Percentiles rank a stretch among this genome's conserved stretches.
Conservation (phyloP, 2,329 filamentous ascomycete species). For the Neofusicoccum laricinum region DNA sequence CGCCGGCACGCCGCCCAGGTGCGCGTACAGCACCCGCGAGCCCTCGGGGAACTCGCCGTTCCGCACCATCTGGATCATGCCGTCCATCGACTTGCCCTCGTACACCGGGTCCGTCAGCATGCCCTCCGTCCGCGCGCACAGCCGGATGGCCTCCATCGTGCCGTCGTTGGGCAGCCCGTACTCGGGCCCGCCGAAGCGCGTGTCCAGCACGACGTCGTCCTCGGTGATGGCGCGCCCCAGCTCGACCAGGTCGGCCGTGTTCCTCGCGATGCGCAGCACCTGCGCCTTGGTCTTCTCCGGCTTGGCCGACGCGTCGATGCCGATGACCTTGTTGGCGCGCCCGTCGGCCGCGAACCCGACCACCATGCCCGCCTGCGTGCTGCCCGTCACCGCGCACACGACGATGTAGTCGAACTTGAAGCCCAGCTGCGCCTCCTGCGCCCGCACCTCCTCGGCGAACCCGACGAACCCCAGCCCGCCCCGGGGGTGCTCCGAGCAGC, state of each 20-base stretch:
- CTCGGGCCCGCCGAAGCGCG: conserved; percentile 62
- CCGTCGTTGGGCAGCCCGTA: conserved; percentile 66
- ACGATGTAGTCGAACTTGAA: conserved; percentile 65
- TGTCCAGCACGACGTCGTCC: conserved; percentile 62
- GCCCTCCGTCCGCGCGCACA: conserved; percentile 65
- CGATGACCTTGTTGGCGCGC: conserved; percentile 52
- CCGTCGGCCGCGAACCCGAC: conserved; percentile 62
- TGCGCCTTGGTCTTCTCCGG: conserved; percentile 62
- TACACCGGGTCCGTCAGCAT: conserved; percentile 76
- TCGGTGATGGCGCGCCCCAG: conserved; percentile 60
- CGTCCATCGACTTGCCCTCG: conserved; percentile 71
- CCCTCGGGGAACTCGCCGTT: conserved; percentile 60
- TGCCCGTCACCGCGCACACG: conserved; percentile 69
- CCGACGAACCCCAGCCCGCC: conserved; percentile 67
- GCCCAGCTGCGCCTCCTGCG: conserved; percentile 59
- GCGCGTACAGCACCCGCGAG: conserved; percentile 66
- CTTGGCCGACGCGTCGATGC: conserved; percentile 64
- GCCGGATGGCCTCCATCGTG: conserved; percentile 67
- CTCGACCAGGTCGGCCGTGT: conserved; percentile 63
- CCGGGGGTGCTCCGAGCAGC: conserved; percentile 66
- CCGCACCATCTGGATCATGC: conserved; percentile 66
- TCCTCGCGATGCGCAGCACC: conserved; percentile 63
- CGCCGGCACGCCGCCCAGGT: conserved; percentile 68
- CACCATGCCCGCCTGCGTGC: conserved; percentile 68
- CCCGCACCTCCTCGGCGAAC: conserved; percentile 65